phyloP scores from a whole-genome alignment of 1,284 basidiomycete genomes.

The Somion occarium region DNA sequence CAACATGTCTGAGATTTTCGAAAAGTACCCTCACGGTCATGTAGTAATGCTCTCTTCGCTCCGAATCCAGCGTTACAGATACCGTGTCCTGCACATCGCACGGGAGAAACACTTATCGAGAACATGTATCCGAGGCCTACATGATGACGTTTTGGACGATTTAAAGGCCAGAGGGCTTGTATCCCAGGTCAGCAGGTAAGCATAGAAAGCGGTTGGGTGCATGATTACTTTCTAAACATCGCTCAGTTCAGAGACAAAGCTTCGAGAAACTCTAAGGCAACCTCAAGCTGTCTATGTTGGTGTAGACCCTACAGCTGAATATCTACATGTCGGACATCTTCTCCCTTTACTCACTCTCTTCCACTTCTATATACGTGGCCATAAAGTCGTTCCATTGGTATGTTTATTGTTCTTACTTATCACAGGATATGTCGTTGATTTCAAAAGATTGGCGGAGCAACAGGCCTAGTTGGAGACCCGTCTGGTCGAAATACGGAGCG shows the following conservation, averaged over 20 bases:
- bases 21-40: too few relatives aligned
- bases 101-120: too few relatives aligned
- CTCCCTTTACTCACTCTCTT: slow-evolving; percentile 83
- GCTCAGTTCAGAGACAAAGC: slow-evolving; percentile 29
- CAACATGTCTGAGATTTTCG: too few relatives aligned
- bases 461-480: slow-evolving; percentile 95
- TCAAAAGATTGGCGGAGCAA: slow-evolving; percentile 88
- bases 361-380: slow-evolving; percentile 84
- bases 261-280: slow-evolving; percentile 31
- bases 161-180: slow-evolving; percentile 26
- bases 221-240: slow-evolving; percentile 1
- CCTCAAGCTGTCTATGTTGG: slow-evolving; percentile 78
- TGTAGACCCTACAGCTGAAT: slow-evolving; percentile 87
- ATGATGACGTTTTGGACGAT: slow-evolving; percentile 24
- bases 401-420: slow-evolving; percentile 4
- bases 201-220: not conserved
- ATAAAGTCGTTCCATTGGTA: slow-evolving; percentile 71
- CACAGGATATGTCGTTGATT: not conserved
- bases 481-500: slow-evolving; percentile 87
- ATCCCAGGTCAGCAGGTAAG: slow-evolving; percentile 29
- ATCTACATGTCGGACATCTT: slow-evolving; percentile 92
- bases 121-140: too few relatives aligned
- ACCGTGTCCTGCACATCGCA: too few relatives aligned
- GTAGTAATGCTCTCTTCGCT: too few relatives aligned
- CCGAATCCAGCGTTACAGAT: too few relatives aligned